Evolutionary conservation across 2,329 filamentous ascomycete species (phyloP).

Genomic region (Akanthomyces uredinophilus): DNA sequence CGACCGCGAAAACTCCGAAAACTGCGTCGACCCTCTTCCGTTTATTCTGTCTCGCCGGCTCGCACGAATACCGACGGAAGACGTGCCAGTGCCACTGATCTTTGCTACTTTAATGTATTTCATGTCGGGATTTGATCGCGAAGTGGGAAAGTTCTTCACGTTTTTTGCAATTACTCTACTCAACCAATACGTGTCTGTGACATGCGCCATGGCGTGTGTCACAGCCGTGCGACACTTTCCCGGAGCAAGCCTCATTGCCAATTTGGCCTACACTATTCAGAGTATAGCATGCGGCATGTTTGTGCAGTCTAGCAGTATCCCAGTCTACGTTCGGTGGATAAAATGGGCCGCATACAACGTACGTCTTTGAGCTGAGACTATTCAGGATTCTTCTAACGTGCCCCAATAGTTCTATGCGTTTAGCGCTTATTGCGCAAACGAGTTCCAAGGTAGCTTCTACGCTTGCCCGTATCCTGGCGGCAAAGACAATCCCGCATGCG

Average conservation of each 20-base stretch:
- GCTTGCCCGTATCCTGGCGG: slow-evolving; percentile 62
- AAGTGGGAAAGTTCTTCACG: slow-evolving; percentile 61
- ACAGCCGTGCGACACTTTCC: slow-evolving; percentile 62
- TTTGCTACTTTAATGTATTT: slow-evolving; percentile 72
- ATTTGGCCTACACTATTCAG: slow-evolving; percentile 67
- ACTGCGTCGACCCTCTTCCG: slow-evolving; percentile 63
- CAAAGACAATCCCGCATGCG: slow-evolving; percentile 58
- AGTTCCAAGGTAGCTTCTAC: slow-evolving; percentile 68
- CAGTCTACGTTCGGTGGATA: slow-evolving; percentile 72
- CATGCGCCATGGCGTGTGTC: slow-evolving; percentile 64
- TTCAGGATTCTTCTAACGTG: slow-evolving; percentile 17
- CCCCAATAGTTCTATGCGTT: slow-evolving; percentile 59
- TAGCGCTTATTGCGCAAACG: slow-evolving; percentile 65
- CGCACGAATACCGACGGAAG: slow-evolving; percentile 64
- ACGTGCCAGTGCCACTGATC: slow-evolving; percentile 65
- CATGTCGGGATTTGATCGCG: slow-evolving; percentile 67
- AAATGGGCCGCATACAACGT: slow-evolving; percentile 62
- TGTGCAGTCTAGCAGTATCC: slow-evolving; percentile 66
- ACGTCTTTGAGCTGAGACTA: slow-evolving; percentile 20
- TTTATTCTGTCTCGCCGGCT: slow-evolving; percentile 67
- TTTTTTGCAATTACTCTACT: slow-evolving; percentile 66
- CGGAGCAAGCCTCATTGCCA: slow-evolving; percentile 65
- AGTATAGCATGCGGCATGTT: slow-evolving; percentile 73
- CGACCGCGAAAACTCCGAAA: slow-evolving; percentile 69
- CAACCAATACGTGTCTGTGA: slow-evolving; percentile 69